phyloP scores from a whole-genome alignment of 768 basidiomycete species.

The Termitomyces sp. region DNA sequence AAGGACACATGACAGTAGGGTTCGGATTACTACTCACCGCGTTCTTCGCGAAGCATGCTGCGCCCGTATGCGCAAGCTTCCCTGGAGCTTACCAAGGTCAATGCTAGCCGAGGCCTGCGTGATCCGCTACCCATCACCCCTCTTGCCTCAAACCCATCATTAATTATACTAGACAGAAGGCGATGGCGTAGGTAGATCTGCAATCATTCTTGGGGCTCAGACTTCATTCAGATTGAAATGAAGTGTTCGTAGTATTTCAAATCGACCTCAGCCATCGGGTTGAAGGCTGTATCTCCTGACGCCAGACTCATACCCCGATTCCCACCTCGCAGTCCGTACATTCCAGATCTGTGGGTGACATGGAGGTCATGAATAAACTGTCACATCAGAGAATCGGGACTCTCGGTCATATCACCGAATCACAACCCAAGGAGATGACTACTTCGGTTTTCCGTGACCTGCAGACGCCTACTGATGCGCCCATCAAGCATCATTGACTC shows the following conservation, averaged over 20 bases:
- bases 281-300: background rate
- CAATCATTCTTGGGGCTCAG: background rate
- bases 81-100: background rate
- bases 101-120: background rate
- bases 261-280: conserved; percentile 3
- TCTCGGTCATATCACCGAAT: conserved; percentile 9
- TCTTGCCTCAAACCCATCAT: conserved; percentile 4
- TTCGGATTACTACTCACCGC: background rate
- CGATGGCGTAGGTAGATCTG: background rate
- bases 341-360: background rate
- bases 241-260: background rate
- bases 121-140: conserved; percentile 8
- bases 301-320: background rate
- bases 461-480: background rate
- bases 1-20: background rate
- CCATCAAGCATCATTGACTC: conserved; percentile 7
- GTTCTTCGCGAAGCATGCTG: background rate
- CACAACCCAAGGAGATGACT: background rate
- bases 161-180: conserved; percentile 1
- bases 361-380: background rate
- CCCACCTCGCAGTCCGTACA: background rate
- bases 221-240: background rate
- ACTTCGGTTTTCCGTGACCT: background rate
- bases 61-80: background rate
- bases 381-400: conserved; percentile 3